These are phyloP conservation scores for Allium sativum DNA, from an alignment of 106 monocot species.

Conservation along the genomic window DNA sequence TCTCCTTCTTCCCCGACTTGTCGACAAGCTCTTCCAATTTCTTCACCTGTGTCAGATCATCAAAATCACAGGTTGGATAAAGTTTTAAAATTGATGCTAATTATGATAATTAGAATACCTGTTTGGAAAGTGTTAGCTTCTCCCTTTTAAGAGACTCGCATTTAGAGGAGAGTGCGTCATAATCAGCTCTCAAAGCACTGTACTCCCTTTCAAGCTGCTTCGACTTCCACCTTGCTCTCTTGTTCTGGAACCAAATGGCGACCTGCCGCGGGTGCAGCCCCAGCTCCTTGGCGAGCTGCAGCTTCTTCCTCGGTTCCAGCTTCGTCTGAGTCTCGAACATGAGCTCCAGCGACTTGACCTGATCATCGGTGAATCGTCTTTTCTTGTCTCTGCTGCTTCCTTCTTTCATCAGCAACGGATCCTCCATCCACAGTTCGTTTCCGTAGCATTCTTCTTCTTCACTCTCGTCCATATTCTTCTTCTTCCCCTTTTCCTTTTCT, in stretches of 20 bases:
- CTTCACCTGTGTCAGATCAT: slow-evolving; percentile 17
- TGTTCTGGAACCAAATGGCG: slow-evolving; percentile 88
- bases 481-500: not conserved
- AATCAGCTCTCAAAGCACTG: slow-evolving; percentile 24
- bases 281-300: slow-evolving; percentile 51
- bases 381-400: slow-evolving; percentile 15
- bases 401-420: not conserved
- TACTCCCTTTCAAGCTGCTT: slow-evolving; percentile 72
- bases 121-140: slow-evolving; percentile 34
- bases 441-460: slow-evolving; percentile 4
- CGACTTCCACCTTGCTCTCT: slow-evolving; percentile 63
- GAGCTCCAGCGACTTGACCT: slow-evolving; percentile 49
- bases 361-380: slow-evolving; percentile 52
- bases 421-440: not conserved
- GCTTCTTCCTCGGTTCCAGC: slow-evolving; percentile 56
- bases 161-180: slow-evolving; percentile 33
- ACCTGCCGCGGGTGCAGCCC: slow-evolving; percentile 69
- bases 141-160: slow-evolving; percentile 34
- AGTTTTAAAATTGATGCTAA: not conserved
- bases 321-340: slow-evolving; percentile 63
- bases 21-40: slow-evolving; percentile 31
- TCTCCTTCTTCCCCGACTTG: slow-evolving; percentile 12
- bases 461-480: slow-evolving; percentile 2
- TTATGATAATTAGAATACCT: slow-evolving; percentile 34
- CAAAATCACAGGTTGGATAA: not conserved